A percentile compares a stretch with the other conserved stretches of the same genome.
These are phyloP conservation scores for Rhynchosporium graminicola DNA, from an alignment of 2,329 filamentous ascomycete genomes.

Conservation along the genomic window DNA sequence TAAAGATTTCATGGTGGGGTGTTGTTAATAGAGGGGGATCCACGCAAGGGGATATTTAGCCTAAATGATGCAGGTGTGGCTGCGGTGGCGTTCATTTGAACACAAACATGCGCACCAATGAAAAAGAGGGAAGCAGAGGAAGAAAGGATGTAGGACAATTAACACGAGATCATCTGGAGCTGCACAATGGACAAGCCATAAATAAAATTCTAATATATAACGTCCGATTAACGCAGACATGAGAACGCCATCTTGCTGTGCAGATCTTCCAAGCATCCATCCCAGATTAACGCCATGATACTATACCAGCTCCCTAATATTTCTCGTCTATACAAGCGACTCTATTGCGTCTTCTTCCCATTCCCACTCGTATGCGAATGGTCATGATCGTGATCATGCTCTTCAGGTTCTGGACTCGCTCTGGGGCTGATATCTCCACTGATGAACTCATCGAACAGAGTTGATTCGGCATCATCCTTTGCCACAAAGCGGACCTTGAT, in stretches of 20 bases:
- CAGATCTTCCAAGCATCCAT: constrained; percentile 19
- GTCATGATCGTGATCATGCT: constrained; percentile 49
- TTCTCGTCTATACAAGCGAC: constrained; percentile 24
- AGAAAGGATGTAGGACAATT: not conserved
- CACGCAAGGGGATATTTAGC: constrained; percentile 15
- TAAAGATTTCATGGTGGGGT: constrained; percentile 19
- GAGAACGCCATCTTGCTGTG: constrained; percentile 29
- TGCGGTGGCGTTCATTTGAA: constrained; percentile 14
- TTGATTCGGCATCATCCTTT: constrained; percentile 56
- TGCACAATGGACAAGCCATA: not conserved
- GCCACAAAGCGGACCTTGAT: constrained; percentile 83
- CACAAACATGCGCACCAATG: constrained; percentile 30
- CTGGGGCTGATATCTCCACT: constrained; percentile 59
- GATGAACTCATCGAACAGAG: constrained; percentile 80
- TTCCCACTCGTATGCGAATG: constrained; percentile 42
- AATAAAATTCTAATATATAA: constrained; percentile 26
- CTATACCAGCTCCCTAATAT: constrained; percentile 22
- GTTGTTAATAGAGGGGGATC: constrained; percentile 8
- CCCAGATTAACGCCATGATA: constrained; percentile 18
- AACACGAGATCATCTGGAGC: not conserved
- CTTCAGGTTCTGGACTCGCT: constrained; percentile 62
- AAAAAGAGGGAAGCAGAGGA: not conserved
- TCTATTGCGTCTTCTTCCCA: constrained; percentile 38
- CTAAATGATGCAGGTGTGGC: constrained; percentile 17
- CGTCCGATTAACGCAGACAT: constrained; percentile 21